Evolutionary conservation across 2,329 filamentous ascomycete genomes (phyloP), one percentile per base, ranked within the genome.

Genomic region (Colletotrichum echinochloae): DNA sequence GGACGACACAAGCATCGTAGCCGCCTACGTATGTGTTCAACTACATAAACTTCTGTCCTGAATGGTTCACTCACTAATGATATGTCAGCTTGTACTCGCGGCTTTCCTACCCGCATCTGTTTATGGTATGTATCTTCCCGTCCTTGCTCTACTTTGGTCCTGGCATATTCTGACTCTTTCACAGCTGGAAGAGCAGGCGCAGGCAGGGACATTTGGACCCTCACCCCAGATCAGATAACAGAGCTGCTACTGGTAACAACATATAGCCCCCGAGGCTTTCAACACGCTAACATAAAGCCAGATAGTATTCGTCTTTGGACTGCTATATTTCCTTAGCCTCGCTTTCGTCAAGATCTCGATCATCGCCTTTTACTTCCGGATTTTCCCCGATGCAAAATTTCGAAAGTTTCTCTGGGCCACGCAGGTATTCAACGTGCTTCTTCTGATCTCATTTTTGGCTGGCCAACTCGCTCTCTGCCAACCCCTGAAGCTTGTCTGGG

Each of bases 401-500:
- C 76, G 74, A 12, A 66, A 66, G 44, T 16, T 74, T 16, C 65
- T 77, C 1, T 75, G 72, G 66, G 73, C 39, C 9, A 73, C 77
- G 1, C 41, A 65, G 20, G 60, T 14, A 1, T 33, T 71, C 60
- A 71, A 69, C 49, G 5, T 54, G 23, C n/a, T 48, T 12, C 28
- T 62, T 3, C 33, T 54, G 1, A 69, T 76, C 7, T 75, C 74
- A 54, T 79, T 80, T 60, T 76, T 82, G 18, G 79, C 83, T 54
- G 84, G 83, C 74, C 73, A 75, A 5, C 83, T 82, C 16, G 76
- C 83, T n/a, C 79, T 84, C 52, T 85, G 83, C 74, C 73, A 75
- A 4, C 84, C 84, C 0, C 76, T 86, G 3, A 65, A 75, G 9
- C 83, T 79, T 65, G 81, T 81, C 73, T 87, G 85, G 85, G 66